A percentile compares a stretch with the other conserved stretches of the same genome.
Evolutionary conservation across 1,284 basidiomycete species (phyloP).

Genomic region (Stereum hirsutum): DNA sequence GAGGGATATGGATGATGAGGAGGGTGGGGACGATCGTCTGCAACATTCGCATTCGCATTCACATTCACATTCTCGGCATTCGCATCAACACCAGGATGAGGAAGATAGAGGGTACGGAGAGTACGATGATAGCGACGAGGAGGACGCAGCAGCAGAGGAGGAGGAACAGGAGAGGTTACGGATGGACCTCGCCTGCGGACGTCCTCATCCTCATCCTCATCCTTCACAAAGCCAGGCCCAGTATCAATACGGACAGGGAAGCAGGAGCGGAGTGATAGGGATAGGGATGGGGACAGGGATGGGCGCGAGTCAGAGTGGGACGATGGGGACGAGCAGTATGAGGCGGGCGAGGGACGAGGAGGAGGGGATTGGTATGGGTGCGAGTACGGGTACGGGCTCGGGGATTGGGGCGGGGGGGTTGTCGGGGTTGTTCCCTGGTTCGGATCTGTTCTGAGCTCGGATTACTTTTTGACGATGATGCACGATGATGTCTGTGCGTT

Average conservation of each 20-base stretch:
- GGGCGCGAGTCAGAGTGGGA: slow-evolving; percentile 1
- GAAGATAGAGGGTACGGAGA: not conserved
- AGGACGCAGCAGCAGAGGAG: not conserved
- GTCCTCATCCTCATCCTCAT: no score
- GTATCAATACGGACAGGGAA: no score
- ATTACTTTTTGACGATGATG: no score
- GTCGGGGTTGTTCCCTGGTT: slow-evolving; percentile 45
- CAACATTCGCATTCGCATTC: not conserved
- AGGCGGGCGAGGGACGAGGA: slow-evolving; percentile 30
- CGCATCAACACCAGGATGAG: not conserved
- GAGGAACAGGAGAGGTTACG: no score
- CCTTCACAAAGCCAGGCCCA: no score
- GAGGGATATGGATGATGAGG: slow-evolving; percentile 7
- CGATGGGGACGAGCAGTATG: slow-evolving; percentile 3
- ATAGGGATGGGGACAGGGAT: slow-evolving; percentile 7
- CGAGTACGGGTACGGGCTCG: not conserved
- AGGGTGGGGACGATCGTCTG: slow-evolving; percentile 2
- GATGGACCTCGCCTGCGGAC: no score
- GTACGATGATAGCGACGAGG: not conserved
- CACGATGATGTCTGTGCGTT: no score
- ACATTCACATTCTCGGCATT: not conserved
- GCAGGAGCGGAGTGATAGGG: not conserved
- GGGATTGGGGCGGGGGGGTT: slow-evolving; percentile 16
- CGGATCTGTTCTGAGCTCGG: slow-evolving; percentile 40
- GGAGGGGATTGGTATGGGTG: slow-evolving; percentile 12